Conservation (phyloP, 1,139 yeast genomes). For the Diutina sp. region DNA sequence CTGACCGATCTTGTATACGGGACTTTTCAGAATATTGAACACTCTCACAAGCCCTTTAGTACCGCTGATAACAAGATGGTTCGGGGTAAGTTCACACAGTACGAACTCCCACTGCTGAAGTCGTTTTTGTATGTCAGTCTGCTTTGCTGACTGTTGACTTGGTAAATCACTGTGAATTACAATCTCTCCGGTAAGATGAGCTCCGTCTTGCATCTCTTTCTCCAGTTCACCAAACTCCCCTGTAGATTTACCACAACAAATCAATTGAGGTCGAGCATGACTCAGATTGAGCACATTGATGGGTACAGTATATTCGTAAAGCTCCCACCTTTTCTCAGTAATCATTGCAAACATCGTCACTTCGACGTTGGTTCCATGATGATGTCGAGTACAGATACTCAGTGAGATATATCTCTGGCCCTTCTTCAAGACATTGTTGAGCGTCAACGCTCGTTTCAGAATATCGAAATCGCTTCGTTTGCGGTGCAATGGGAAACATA, state of each 20-base stretch:
- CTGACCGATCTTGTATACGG: constrained; percentile 38
- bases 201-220: constrained; percentile 17
- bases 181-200: constrained; percentile 18
- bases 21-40: constrained; percentile 22
- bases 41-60: constrained; percentile 62
- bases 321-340: constrained; percentile 60
- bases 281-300: constrained; percentile 8
- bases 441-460: constrained; percentile 27
- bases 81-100: constrained; percentile 50
- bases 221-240: constrained; percentile 50
- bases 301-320: constrained; percentile 31
- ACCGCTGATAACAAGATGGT: constrained; percentile 56
- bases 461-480: constrained; percentile 39
- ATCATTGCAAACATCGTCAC: constrained; percentile 51
- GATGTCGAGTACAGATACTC: constrained; percentile 39
- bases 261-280: constrained; percentile 36
- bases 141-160: constrained; percentile 6
- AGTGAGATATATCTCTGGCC: constrained; percentile 36
- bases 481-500: constrained; percentile 75
- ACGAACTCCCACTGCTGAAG: constrained; percentile 50
- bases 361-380: constrained; percentile 26
- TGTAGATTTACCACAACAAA: constrained; percentile 55
- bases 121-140: constrained; percentile 15
- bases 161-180: constrained; percentile 7
- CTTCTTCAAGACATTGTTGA: constrained; percentile 35